Conservation (phyloP, 306 rosid genomes). For the Ceratonia siliqua region DNA sequence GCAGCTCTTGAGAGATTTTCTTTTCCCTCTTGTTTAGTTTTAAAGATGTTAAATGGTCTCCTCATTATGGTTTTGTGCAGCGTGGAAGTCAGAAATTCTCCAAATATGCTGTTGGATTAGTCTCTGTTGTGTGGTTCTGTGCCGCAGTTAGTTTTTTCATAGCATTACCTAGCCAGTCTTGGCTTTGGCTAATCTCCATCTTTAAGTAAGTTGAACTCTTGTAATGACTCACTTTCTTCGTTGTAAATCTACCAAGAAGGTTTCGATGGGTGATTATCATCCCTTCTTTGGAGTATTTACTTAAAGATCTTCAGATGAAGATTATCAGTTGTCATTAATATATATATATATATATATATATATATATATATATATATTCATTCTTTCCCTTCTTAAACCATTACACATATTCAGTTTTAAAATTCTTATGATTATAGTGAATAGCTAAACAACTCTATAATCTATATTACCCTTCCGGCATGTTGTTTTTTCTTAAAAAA, state of each 20-base stretch:
- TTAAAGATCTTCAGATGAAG: not conserved
- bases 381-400: not conserved
- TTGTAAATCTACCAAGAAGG: not conserved
- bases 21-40: not conserved
- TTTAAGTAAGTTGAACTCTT: slow-evolving; percentile 38
- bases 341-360: too few species aligned
- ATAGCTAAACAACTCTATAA: too few species aligned
- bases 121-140: slow-evolving; percentile 21
- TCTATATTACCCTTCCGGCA: too few species aligned
- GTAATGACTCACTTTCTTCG: not conserved
- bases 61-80: slow-evolving; percentile 25
- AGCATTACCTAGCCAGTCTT: slow-evolving; percentile 42
- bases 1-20: not conserved
- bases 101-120: slow-evolving; percentile 31
- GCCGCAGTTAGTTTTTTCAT: slow-evolving; percentile 44
- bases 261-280: not conserved
- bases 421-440: not conserved
- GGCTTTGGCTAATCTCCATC: slow-evolving; percentile 56
- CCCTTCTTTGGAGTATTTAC: not conserved
- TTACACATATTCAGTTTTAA: not conserved
- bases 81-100: slow-evolving; percentile 40
- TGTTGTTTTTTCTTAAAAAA: too few species aligned
- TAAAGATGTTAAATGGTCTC: not conserved
- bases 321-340: not conserved
- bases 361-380: too few species aligned